Evolutionary conservation across 805 yeast genomes (phyloP).

Genomic region (Suhomyces sp.): DNA sequence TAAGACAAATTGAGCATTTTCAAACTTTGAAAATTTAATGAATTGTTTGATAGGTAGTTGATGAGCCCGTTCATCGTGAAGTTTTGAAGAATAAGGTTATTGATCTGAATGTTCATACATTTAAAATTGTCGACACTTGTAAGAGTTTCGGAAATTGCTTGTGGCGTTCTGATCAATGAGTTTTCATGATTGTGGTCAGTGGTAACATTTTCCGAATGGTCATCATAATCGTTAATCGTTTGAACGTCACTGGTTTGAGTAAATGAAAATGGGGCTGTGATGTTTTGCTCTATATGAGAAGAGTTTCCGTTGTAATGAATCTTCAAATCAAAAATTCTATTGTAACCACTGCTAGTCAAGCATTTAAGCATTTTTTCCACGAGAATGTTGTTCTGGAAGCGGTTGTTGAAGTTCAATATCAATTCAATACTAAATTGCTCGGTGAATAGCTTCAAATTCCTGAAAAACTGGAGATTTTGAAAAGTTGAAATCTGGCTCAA

Average conservation of each 20-base stretch:
- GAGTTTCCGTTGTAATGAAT: not conserved
- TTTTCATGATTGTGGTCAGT: too few relatives aligned
- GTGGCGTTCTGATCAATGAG: too few relatives aligned
- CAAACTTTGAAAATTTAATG: slow-evolving; percentile 12
- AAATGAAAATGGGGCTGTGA: too few relatives aligned
- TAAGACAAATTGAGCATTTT: slow-evolving; percentile 27
- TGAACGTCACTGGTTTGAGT: too few relatives aligned
- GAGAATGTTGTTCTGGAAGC: slow-evolving; percentile 8
- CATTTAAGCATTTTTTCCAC: slow-evolving; percentile 3
- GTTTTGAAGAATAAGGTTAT: slow-evolving; percentile 12
- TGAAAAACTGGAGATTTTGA: slow-evolving; percentile 7
- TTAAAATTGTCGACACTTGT: too few relatives aligned
- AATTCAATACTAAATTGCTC: slow-evolving; percentile 16
- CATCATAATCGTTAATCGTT: too few relatives aligned
- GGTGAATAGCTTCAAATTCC: slow-evolving; percentile 15
- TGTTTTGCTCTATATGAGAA: not conserved
- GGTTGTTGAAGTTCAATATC: slow-evolving; percentile 11
- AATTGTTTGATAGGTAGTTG: slow-evolving; percentile 9
- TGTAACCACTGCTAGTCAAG: not conserved
- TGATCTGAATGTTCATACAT: slow-evolving; percentile 2
- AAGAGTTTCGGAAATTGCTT: too few relatives aligned
- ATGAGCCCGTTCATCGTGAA: slow-evolving; percentile 15
- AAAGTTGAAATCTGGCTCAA: slow-evolving; percentile 7
- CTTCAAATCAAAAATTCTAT: slow-evolving; percentile 1
- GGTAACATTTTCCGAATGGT: too few relatives aligned